Conservation (phyloP, 1,139 yeast species). For the Geotrichum klebahnii region DNA sequence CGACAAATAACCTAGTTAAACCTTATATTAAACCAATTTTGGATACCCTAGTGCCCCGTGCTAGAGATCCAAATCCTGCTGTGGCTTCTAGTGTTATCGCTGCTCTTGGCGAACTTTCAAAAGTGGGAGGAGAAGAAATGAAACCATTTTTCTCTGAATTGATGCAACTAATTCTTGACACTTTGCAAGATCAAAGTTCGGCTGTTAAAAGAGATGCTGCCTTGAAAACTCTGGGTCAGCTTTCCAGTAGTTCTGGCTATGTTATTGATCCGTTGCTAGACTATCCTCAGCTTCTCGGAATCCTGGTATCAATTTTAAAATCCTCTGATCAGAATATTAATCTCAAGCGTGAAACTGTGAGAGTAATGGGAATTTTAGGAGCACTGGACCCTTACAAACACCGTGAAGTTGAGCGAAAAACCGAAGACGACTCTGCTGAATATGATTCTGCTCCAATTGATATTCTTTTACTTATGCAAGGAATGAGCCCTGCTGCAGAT, state of each 20-base stretch:
- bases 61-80: constrained; percentile 62
- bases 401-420: constrained; percentile 77
- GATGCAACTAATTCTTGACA: constrained; percentile 83
- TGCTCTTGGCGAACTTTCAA: constrained; percentile 86
- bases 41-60: constrained; percentile 73
- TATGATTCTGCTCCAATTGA: constrained; percentile 88
- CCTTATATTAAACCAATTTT: constrained; percentile 90
- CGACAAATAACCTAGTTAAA: constrained; percentile 73
- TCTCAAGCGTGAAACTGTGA: constrained; percentile 80
- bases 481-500: constrained; percentile 88
- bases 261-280: constrained; percentile 90
- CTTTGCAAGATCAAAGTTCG: constrained; percentile 88
- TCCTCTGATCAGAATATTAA: constrained; percentile 65
- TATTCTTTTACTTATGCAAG: constrained; percentile 83
- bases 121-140: constrained; percentile 85
- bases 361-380: constrained; percentile 86
- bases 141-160: constrained; percentile 64
- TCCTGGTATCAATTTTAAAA: constrained; percentile 73
- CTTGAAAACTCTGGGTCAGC: constrained; percentile 76
- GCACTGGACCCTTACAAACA: constrained; percentile 96
- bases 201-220: constrained; percentile 86
- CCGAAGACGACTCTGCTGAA: constrained; percentile 58
- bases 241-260: constrained; percentile 87
- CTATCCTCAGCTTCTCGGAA: constrained; percentile 81
- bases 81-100: constrained; percentile 82